Evolutionary conservation across 495 filamentous ascomycete genomes (phyloP).

Genomic region (Penicillium arizonense): DNA sequence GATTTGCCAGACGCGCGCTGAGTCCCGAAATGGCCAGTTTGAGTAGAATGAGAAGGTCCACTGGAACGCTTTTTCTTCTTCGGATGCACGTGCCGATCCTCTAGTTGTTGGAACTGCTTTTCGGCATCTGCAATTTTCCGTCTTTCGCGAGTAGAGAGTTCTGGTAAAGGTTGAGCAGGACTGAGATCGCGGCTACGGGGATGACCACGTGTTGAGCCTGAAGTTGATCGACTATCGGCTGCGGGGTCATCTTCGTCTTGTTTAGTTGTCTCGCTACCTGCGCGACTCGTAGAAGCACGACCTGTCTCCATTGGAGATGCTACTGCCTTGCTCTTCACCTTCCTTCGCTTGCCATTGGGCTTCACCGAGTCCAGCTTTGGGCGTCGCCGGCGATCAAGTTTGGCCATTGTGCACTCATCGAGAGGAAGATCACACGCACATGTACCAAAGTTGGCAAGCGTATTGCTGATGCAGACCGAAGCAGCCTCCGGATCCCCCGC

Average conservation of each 20-base stretch:
- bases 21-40: constrained; percentile 17
- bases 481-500: constrained; percentile 46
- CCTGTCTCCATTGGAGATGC: constrained; percentile 70
- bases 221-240: constrained; percentile 61
- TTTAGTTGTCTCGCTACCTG: constrained; percentile 68
- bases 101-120: constrained; percentile 63
- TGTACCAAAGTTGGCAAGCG: constrained; percentile 82
- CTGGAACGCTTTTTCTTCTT: constrained; percentile 50
- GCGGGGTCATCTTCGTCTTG: constrained; percentile 50
- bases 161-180: constrained; percentile 55
- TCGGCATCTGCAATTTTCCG: constrained; percentile 84
- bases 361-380: constrained; percentile 37
- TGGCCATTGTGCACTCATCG: constrained; percentile 64
- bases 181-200: constrained; percentile 81
- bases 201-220: constrained; percentile 72
- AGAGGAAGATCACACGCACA: constrained; percentile 71
- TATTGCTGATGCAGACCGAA: constrained; percentile 61
- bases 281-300: constrained; percentile 72
- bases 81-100: constrained; percentile 39
- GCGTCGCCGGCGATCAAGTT: constrained; percentile 67
- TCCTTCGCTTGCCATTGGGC: constrained; percentile 52
- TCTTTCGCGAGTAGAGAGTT: constrained; percentile 82
- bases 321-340: constrained; percentile 54
- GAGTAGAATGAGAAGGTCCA: constrained; percentile 32
- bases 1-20: constrained; percentile 15